Evolutionary conservation across 1,284 basidiomycete genomes (phyloP).

Genomic region (Moesziomyces globuligerus): DNA sequence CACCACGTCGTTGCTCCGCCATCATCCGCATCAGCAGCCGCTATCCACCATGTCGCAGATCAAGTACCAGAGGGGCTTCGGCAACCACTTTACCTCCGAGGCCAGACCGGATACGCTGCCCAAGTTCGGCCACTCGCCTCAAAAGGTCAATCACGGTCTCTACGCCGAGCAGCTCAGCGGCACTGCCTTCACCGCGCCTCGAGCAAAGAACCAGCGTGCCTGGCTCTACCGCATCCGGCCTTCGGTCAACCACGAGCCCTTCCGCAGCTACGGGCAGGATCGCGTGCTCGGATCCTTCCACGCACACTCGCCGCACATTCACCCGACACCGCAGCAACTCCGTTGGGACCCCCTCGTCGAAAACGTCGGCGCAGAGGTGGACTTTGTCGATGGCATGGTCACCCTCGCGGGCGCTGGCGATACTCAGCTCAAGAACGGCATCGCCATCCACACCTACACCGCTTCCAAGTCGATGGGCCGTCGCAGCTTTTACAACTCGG

Average conservation of each 20-base stretch:
- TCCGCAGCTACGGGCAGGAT: slow-evolving; percentile 74
- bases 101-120: slow-evolving; percentile 73
- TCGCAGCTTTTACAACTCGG: slow-evolving; percentile 75
- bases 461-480: slow-evolving; percentile 76
- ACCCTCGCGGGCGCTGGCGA: slow-evolving; percentile 76
- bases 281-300: slow-evolving; percentile 68
- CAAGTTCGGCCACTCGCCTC: slow-evolving; percentile 74
- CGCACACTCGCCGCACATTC: slow-evolving; percentile 70
- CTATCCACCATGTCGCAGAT: slow-evolving; percentile 14
- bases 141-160: slow-evolving; percentile 74
- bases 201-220: slow-evolving; percentile 71
- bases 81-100: slow-evolving; percentile 64
- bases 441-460: slow-evolving; percentile 73
- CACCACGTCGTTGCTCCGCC: too few species aligned
- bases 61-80: slow-evolving; percentile 57
- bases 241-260: slow-evolving; percentile 77
- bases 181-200: slow-evolving; percentile 74
- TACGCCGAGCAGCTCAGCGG: slow-evolving; percentile 76
- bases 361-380: slow-evolving; percentile 68
- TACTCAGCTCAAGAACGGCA: slow-evolving; percentile 71
- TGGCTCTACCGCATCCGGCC: slow-evolving; percentile 72
- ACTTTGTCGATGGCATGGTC: slow-evolving; percentile 76
- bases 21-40: too few species aligned
- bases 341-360: slow-evolving; percentile 73
- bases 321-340: slow-evolving; percentile 75